Conservation (phyloP, 2,329 filamentous ascomycete genomes). For the Stachybotrys echinatus region DNA sequence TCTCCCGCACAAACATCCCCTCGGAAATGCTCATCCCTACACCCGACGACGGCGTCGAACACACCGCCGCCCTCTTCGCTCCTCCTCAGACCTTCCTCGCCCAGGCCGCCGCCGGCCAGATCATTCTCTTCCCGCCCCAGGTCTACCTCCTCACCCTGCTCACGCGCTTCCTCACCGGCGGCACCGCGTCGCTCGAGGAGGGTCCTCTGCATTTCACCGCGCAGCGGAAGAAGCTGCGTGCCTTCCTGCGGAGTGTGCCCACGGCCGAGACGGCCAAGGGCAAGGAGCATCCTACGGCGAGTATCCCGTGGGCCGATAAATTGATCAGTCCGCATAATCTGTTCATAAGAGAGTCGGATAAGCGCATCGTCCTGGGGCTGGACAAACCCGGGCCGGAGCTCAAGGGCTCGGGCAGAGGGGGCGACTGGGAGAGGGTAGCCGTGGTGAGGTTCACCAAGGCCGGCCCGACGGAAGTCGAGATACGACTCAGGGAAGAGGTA, state of each 20-base stretch:
- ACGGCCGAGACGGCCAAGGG: slow-evolving; percentile 35
- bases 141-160: slow-evolving; percentile 65
- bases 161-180: slow-evolving; percentile 41
- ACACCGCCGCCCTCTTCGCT: slow-evolving; percentile 74
- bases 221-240: slow-evolving; percentile 47
- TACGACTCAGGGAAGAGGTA: slow-evolving; percentile 44
- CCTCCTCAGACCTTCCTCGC: slow-evolving; percentile 64
- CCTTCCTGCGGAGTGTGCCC: slow-evolving; percentile 43
- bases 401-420: slow-evolving; percentile 38
- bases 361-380: slow-evolving; percentile 48
- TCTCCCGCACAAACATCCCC: slow-evolving; percentile 26
- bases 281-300: slow-evolving; percentile 32
- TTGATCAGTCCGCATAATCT: slow-evolving; percentile 53
- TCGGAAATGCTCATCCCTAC: slow-evolving; percentile 57
- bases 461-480: slow-evolving; percentile 48
- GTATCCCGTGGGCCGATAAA: slow-evolving; percentile 54
- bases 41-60: slow-evolving; percentile 62
- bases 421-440: slow-evolving; percentile 56
- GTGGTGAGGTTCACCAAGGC: slow-evolving; percentile 47
- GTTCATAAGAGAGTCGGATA: slow-evolving; percentile 37
- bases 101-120: slow-evolving; percentile 55
- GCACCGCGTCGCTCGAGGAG: slow-evolving; percentile 14
- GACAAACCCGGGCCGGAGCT: slow-evolving; percentile 55
- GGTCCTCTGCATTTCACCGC: slow-evolving; percentile 29
- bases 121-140: slow-evolving; percentile 89